Conservation (phyloP, 202 grass and related monocot genomes). For the Elaeis oleifera region DNA sequence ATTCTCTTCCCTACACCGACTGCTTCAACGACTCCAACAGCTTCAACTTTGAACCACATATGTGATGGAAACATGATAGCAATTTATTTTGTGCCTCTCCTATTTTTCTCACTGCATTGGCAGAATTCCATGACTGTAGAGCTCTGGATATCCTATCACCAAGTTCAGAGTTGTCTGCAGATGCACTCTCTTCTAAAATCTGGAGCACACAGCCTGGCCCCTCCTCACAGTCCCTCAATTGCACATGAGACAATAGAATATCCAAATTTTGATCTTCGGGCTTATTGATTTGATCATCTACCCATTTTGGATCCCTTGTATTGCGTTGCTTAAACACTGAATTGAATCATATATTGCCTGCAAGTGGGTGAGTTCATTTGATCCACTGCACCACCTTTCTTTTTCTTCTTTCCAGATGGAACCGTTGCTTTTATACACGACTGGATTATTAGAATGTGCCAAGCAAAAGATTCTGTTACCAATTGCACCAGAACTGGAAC, state of each 20-base stretch:
- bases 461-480: conserved; percentile 75
- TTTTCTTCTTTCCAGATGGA: conserved; percentile 84
- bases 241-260: conserved; percentile 45
- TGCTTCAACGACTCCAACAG: conserved; percentile 31
- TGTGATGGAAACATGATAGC: conserved; percentile 37
- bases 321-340: conserved; percentile 36
- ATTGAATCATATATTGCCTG: conserved; percentile 54
- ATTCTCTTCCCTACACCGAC: background rate
- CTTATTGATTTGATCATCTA: conserved; percentile 47
- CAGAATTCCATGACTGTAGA: conserved; percentile 51
- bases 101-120: conserved; percentile 46
- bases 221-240: conserved; percentile 26
- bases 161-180: conserved; percentile 27
- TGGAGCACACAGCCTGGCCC: conserved; percentile 38
- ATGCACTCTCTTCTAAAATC: conserved; percentile 50
- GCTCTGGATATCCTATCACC: conserved; percentile 49
- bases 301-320: conserved; percentile 43
- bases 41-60: conserved; percentile 59
- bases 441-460: conserved; percentile 77
- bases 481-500: conserved; percentile 56
- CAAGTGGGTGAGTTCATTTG: conserved; percentile 47
- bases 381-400: conserved; percentile 48
- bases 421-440: conserved; percentile 53
- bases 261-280: conserved; percentile 63
- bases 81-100: conserved; percentile 39